Base-by-base conservation (phyloP, 148 eudicot species). In the Vaccinium darrowii region DNA sequence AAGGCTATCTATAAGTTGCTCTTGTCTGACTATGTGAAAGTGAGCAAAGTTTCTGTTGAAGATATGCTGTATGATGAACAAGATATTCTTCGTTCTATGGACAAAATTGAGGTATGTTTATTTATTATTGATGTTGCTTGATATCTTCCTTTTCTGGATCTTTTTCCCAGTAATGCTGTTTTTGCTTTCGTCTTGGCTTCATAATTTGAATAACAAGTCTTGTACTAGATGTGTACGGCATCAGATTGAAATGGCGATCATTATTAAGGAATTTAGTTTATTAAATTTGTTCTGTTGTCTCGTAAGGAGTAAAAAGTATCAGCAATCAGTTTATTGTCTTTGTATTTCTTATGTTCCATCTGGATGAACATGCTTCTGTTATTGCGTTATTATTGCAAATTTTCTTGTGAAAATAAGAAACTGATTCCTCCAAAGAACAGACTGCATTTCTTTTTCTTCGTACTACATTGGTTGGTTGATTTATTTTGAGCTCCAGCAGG, bases 11-110 rank as follows among this genome's bases (percentile, higher is more conserved):
- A 94, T 88, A 93, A 92, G 92, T 86, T 96, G 88, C 93, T 96
- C 90, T 88, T 94, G 90, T 88, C 97, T 1, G 99, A 96, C 87
- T 96, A 92, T 91, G 97, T 94, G 60, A 96, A 96, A 96, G 99
- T 96, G 82, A 96, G 97, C 92, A 96, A 96, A 88, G 98, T 96
- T 54, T 96, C 99, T 76, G 98, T 94, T 82, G 99, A 96, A 86
- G 99, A 96, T 84, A 96, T 96, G 99, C 67, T 94, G 83, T 96
- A 57, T 81, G 95, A 94, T 88, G 99, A 96, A 89, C 95, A 94
- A 84, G 98, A 96, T 87, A 94, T 96, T 79, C 88, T 91, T 87
- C 95, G 97, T n/a, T 94, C 99, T 67, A 94, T 96, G 99, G 98
- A 96, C 76, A 94, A 91, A 87, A 93, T 94, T 82, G 99, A 94